Conservation (phyloP, 2,329 filamentous ascomycete genomes). For the Ambrosiella xylebori region DNA sequence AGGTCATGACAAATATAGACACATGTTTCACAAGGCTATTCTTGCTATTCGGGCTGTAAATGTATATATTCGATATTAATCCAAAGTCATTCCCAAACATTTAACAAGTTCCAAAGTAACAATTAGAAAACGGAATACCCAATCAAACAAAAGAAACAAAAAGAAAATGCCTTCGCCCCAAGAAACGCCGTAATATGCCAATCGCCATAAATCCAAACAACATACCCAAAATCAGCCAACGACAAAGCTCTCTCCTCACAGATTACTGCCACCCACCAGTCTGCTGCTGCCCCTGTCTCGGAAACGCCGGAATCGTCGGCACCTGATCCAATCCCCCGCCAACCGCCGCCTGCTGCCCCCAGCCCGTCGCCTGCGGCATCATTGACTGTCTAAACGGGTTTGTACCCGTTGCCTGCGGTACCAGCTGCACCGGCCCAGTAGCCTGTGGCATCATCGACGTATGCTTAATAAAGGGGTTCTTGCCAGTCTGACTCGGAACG, state of each 20-base stretch:
- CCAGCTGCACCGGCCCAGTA: conserved; percentile 34
- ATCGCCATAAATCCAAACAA: neutral
- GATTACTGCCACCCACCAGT: conserved; percentile 29
- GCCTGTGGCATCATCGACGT: conserved; percentile 21
- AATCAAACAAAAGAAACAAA: conserved; percentile 1
- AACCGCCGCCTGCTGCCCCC: conserved; percentile 63
- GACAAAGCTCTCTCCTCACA: neutral
- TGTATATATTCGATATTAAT: too few relatives aligned
- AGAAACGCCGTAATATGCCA: neutral
- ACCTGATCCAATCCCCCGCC: conserved; percentile 68
- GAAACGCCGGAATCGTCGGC: conserved; percentile 69
- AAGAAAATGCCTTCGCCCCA: conserved; percentile 10
- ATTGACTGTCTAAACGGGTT: conserved; percentile 91
- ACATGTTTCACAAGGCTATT: too few relatives aligned
- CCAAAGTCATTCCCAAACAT: too few relatives aligned
- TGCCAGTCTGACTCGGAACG: conserved; percentile 33
- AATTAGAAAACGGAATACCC: too few relatives aligned
- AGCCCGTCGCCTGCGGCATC: conserved; percentile 76
- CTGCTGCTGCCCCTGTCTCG: conserved; percentile 47
- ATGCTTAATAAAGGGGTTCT: conserved; percentile 41
- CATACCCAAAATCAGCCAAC: neutral
- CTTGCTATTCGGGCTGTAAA: too few relatives aligned
- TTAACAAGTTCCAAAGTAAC: too few relatives aligned
- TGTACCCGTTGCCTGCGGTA: conserved; percentile 69
- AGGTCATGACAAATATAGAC: too few relatives aligned